These are phyloP conservation scores for Parsonsia alboflavescens DNA, from an alignment of 257 asterid species.

Conservation along the genomic window DNA sequence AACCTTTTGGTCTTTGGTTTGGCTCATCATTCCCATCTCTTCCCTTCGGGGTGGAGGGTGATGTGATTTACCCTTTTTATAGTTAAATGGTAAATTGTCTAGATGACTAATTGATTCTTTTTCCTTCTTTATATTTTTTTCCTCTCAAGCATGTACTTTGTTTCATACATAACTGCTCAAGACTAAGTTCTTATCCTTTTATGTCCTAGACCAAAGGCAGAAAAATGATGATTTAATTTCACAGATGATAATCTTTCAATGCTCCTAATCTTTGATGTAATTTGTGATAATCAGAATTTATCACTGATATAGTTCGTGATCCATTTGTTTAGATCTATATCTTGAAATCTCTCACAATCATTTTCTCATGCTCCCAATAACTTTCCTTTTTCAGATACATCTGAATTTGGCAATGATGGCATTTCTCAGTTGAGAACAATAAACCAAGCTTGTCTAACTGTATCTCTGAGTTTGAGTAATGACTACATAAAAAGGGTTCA, in stretches of 20 bases:
- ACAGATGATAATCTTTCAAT: neutral
- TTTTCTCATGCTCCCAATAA: slow-evolving; percentile 17
- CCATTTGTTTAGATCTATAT: neutral
- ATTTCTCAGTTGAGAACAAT: slow-evolving; percentile 38
- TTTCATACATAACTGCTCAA: neutral
- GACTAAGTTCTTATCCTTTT: neutral
- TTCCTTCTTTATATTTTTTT: neutral
- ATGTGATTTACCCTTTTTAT: neutral
- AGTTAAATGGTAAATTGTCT: neutral
- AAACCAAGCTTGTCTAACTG: slow-evolving; percentile 64
- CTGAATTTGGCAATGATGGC: slow-evolving; percentile 47
- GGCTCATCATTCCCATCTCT: too few species aligned
- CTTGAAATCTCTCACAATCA: slow-evolving; percentile 16
- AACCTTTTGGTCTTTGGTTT: too few species aligned
- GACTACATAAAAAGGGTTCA: slow-evolving; percentile 65
- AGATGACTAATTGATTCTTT: neutral
- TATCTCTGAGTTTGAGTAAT: slow-evolving; percentile 48
- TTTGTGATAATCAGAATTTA: neutral
- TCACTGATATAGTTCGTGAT: neutral
- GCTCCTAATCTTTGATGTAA: neutral
- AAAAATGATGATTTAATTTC: neutral
- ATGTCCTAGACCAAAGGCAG: neutral
- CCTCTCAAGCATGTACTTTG: neutral
- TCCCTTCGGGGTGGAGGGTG: neutral
- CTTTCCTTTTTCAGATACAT: slow-evolving; percentile 46